Conservation (phyloP, 805 yeast genomes). For the Zygosaccharomyces siamensis region DNA sequence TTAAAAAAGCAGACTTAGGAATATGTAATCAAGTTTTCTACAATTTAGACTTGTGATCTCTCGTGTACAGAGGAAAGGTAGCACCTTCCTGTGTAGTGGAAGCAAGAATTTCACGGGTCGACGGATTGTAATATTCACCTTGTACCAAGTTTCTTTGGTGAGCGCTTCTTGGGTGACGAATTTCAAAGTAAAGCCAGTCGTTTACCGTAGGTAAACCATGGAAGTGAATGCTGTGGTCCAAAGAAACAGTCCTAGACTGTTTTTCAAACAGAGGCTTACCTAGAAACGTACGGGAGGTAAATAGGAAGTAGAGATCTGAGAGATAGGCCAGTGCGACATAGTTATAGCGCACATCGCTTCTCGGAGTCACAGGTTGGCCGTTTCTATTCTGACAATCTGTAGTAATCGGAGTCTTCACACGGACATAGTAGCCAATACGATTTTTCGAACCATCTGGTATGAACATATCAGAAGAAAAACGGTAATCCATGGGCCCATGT, state of each 20-base stretch:
- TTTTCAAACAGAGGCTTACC: slow-evolving; percentile 43
- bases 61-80: slow-evolving; percentile 22
- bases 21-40: neutral
- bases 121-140: slow-evolving; percentile 50
- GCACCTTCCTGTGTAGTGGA: slow-evolving; percentile 65
- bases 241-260: slow-evolving; percentile 47
- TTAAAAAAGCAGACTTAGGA: neutral
- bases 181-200: slow-evolving; percentile 50
- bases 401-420: slow-evolving; percentile 17
- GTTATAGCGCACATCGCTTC: slow-evolving; percentile 36
- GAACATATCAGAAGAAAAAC: slow-evolving; percentile 36
- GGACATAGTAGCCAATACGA: slow-evolving; percentile 27
- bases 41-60: neutral
- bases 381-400: neutral
- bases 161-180: slow-evolving; percentile 45
- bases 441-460: slow-evolving; percentile 17
- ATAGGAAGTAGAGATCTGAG: slow-evolving; percentile 53
- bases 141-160: slow-evolving; percentile 51
- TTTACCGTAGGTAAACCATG: slow-evolving; percentile 44
- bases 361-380: slow-evolving; percentile 16
- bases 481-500: slow-evolving; percentile 33
- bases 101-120: slow-evolving; percentile 49
- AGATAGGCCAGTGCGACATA: slow-evolving; percentile 57
- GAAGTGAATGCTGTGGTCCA: slow-evolving; percentile 66
- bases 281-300: slow-evolving; percentile 49